Conservation (phyloP, 2,329 filamentous ascomycete species). For the Elsinoe ampelina region DNA sequence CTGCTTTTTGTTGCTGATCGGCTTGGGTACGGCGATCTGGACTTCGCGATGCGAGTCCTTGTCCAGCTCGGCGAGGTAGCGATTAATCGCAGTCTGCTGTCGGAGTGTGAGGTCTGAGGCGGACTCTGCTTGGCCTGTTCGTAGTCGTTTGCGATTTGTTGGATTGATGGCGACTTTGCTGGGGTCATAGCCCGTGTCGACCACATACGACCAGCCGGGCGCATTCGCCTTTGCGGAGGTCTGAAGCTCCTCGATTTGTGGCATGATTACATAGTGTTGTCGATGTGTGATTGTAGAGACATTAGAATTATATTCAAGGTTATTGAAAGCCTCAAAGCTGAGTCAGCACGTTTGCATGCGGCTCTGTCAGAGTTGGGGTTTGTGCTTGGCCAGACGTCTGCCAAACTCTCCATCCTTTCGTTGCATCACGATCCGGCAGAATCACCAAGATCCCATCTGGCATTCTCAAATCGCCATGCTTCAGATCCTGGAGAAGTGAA, state of each 20-base stretch:
- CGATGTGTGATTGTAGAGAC: no score
- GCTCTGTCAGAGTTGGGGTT: no score
- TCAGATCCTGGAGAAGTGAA: no score
- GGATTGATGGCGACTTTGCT: constrained; percentile 44
- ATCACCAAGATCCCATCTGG: no score
- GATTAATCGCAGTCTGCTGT: constrained; percentile 70
- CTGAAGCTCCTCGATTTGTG: constrained; percentile 74
- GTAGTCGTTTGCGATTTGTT: constrained; percentile 60
- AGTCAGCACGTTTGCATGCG: background rate
- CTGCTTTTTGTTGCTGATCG: constrained; percentile 40
- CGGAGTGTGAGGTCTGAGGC: constrained; percentile 54
- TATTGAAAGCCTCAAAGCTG: background rate
- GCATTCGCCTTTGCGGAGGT: constrained; percentile 54
- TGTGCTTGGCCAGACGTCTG: no score
- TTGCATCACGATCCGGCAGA: no score
- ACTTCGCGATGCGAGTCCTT: constrained; percentile 52
- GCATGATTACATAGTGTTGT: constrained; percentile 25
- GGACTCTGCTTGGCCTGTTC: constrained; percentile 39
- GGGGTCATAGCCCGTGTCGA: constrained; percentile 57
- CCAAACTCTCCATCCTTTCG: no score
- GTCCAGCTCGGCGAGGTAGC: constrained; percentile 74
- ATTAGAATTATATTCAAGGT: background rate
- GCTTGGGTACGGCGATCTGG: constrained; percentile 58
- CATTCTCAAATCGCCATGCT: no score
- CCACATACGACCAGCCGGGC: constrained; percentile 88